Evolutionary conservation across 1,284 basidiomycete genomes (phyloP).

Genomic region (Ustilago tritici): DNA sequence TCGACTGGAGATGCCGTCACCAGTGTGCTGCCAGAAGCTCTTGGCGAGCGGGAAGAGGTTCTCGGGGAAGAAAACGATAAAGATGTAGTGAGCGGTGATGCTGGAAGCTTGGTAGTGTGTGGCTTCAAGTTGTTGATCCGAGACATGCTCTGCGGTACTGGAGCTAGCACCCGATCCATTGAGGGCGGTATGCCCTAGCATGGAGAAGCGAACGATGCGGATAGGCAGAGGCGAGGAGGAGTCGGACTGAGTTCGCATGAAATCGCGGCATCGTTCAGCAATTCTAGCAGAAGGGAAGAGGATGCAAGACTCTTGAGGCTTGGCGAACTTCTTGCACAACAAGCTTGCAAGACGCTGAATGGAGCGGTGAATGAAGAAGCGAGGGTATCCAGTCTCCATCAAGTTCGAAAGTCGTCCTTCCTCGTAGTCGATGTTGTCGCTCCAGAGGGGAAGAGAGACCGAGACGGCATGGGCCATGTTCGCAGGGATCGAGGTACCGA

Average conservation of each 20-base stretch:
- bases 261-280: constrained; percentile 63
- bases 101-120: constrained; percentile 26
- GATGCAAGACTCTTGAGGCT: constrained; percentile 53
- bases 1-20: constrained; percentile 88
- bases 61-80: constrained; percentile 82
- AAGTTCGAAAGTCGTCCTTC: constrained; percentile 84
- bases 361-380: constrained; percentile 92
- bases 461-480: constrained; percentile 84
- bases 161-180: constrained; percentile 19
- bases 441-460: constrained; percentile 95
- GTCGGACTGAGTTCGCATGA: constrained; percentile 53
- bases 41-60: constrained; percentile 80
- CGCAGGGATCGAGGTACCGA: constrained; percentile 68
- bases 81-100: constrained; percentile 53
- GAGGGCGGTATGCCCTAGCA: constrained; percentile 39
- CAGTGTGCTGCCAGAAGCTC: constrained; percentile 96
- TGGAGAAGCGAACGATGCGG: constrained; percentile 60
- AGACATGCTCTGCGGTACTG: constrained; percentile 41
- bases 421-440: constrained; percentile 92
- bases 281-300: constrained; percentile 60
- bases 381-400: constrained; percentile 95
- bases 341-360: constrained; percentile 76
- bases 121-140: constrained; percentile 33
- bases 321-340: constrained; percentile 54
- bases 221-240: constrained; percentile 31